Evolutionary conservation across 192 early-diverging fungal species (phyloP).

Genomic region (Phycomyces blakesleeanus): DNA sequence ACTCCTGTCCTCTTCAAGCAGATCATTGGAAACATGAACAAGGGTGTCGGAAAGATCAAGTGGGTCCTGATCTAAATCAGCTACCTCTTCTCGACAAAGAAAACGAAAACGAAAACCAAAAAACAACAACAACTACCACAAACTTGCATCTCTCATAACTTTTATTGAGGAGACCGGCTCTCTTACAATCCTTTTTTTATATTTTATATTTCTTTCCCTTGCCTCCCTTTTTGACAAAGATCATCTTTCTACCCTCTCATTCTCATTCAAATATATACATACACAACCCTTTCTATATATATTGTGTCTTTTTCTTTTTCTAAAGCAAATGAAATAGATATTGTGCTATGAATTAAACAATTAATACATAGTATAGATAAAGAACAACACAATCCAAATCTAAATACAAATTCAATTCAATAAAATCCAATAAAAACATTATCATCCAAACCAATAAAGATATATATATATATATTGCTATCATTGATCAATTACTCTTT

Average conservation of each 20-base stretch:
- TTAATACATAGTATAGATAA: no score
- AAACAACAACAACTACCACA: no score
- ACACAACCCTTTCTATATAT: neutral
- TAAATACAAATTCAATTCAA: no score
- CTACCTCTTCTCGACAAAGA: no score
- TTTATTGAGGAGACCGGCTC: neutral
- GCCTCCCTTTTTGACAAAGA: neutral
- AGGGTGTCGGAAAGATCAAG: slow-evolving; percentile 46
- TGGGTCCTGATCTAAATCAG: slow-evolving; percentile 46
- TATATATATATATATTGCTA: no score
- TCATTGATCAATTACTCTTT: no score
- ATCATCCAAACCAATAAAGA: no score
- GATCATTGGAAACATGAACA: slow-evolving; percentile 41
- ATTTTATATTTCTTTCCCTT: neutral
- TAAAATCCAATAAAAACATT: no score
- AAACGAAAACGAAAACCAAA: no score
- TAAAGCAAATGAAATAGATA: neutral
- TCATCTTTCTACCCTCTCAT: neutral
- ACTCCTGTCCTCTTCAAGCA: slow-evolving; percentile 50
- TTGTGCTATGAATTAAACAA: no score
- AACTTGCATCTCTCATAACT: neutral
- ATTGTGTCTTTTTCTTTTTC: neutral
- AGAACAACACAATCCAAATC: no score
- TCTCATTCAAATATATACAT: no score
- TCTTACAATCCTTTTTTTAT: slow-evolving; percentile 2